These are phyloP conservation scores for Novymonas esmeraldas DNA, from an alignment of 208 protist genomes.

Conservation along the genomic window DNA sequence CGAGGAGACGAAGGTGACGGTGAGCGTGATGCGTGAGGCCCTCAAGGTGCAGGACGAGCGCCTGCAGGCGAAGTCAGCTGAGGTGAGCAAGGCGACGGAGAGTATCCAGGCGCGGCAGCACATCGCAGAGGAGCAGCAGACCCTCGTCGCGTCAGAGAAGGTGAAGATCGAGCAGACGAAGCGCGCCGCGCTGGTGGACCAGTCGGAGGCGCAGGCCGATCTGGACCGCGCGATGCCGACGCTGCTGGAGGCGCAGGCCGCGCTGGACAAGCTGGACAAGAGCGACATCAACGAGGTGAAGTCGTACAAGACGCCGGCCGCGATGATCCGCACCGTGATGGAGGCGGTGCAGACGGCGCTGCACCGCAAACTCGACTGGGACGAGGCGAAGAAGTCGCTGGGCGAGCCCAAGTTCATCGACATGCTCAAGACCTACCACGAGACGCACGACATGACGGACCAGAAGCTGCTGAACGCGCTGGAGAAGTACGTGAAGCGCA, in stretches of 20 bases:
- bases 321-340: constrained; percentile 96
- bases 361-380: constrained; percentile 93
- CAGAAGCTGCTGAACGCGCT: constrained; percentile 95
- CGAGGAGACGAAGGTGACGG: constrained; percentile 92
- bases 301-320: constrained; percentile 96
- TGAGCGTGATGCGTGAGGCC: constrained; percentile 90
- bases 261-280: constrained; percentile 96
- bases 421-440: constrained; percentile 96
- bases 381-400: constrained; percentile 97
- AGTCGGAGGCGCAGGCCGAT: constrained; percentile 94
- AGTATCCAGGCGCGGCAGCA: constrained; percentile 96
- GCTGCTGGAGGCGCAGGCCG: constrained; percentile 94
- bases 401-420: constrained; percentile 96
- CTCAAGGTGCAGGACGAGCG: constrained; percentile 89
- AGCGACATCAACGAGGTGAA: constrained; percentile 98
- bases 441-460: constrained; percentile 96
- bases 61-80: constrained; percentile 86
- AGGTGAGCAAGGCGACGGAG: constrained; percentile 88
- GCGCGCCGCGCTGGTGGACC: constrained; percentile 85
- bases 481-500: constrained; percentile 93
- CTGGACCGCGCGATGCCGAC: constrained; percentile 97
- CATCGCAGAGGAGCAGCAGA: constrained; percentile 97
- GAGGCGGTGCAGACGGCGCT: constrained; percentile 97
- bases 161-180: constrained; percentile 96
- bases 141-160: constrained; percentile 92